Evolutionary conservation across 495 filamentous ascomycete species (phyloP), one percentile per base, ranked within the genome.

Genomic region (Hyaloscypha hepaticicola): DNA sequence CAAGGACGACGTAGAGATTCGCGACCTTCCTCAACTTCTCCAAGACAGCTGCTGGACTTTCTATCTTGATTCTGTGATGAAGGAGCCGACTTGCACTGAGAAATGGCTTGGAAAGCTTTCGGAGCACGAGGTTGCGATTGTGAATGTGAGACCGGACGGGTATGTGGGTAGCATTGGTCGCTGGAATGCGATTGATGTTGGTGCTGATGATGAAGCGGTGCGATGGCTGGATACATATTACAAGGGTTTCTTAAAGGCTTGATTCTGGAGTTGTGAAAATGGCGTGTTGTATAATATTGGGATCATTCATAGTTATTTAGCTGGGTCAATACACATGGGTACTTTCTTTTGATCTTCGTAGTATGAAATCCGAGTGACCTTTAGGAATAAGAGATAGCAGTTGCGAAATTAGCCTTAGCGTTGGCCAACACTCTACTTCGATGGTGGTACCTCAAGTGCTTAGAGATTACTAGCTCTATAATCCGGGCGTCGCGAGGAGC

Each of bases 141-240:
- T 85, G 51, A 83, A 85, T 68, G 80, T 90, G 5, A 78, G 88
- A 31, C 88, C 87, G 1, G 88, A 90, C 73, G 87, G 87, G 26
- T 90, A 90, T 73, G 80, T 89, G 25, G 88, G 87, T 9, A 81
- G 78, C 21, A 78, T 87, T 31, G 78, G 79, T 14, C 74, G 75
- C 22, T 90, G 83, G 84, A 73, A 72, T 58, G 61, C 57, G 77
- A 57, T 51, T 14, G 63, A 50, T 14, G 29, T 41, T 9, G 70
- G 70, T 0, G 68, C 63, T 19, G 78, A 67, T 7, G 60, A 60
- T 19, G 58, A 69, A 53, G 76, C 77, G 4, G 70, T 63, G 26
- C 24, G 51, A 38, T 82, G 80, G 80, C 55, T 84, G 65, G 78
- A 82, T 63, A 66, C 72, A 9, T 85, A 84, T 68, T 84, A 81